phyloP scores from a whole-genome alignment of 2,329 filamentous ascomycete genomes.

The Nectriaceae sp. region DNA sequence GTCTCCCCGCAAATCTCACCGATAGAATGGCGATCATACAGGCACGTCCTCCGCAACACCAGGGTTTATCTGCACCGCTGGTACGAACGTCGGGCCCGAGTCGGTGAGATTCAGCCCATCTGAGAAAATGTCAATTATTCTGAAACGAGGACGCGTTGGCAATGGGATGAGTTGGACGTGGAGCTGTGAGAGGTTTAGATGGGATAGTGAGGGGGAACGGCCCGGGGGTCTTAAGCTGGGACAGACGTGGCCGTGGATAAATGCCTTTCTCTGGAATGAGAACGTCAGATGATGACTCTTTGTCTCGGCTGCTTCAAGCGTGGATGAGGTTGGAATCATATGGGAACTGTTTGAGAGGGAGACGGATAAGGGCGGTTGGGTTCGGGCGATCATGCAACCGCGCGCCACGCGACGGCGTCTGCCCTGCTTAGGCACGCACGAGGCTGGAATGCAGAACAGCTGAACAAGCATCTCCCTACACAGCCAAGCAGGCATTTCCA shows the following conservation, averaged over 20 bases:
- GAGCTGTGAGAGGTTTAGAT: not conserved
- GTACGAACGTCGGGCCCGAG: not conserved
- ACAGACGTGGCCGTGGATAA: not conserved
- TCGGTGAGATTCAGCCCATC: not conserved
- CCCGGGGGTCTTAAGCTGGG: not conserved
- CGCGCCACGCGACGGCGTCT: not conserved
- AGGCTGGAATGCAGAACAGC: too few species aligned
- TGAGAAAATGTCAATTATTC: not conserved
- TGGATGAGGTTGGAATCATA: too few species aligned
- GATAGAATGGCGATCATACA: not conserved
- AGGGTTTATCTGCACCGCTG: too few species aligned
- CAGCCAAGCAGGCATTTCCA: too few species aligned
- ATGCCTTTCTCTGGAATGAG: not conserved
- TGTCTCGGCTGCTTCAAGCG: not conserved
- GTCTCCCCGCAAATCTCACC: not conserved
- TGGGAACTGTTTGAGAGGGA: too few species aligned
- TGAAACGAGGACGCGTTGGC: not conserved
- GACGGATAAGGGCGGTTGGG: too few species aligned
- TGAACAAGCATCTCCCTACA: too few species aligned
- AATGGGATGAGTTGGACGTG: not conserved
- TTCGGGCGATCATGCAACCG: not conserved
- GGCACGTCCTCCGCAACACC: too few species aligned
- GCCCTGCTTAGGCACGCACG: too few species aligned
- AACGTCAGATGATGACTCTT: not conserved
- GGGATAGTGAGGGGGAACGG: not conserved